phyloP scores from a whole-genome alignment of 768 basidiomycete genomes.

The Russula brevipes region DNA sequence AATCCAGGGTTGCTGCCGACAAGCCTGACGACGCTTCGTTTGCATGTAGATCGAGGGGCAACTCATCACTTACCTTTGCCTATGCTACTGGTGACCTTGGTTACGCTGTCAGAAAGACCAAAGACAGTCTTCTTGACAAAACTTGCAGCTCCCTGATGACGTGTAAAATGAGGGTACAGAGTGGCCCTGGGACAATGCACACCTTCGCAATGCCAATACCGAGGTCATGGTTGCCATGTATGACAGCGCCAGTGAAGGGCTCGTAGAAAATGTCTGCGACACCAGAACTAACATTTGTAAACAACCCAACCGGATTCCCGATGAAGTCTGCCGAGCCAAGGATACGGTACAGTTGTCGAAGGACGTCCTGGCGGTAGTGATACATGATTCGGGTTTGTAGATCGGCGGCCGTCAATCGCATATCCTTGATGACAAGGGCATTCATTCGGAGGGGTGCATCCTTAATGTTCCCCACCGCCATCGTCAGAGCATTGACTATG shows the following conservation, averaged over 20 bases:
- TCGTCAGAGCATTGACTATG: slow-evolving; percentile 88
- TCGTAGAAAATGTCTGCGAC: slow-evolving; percentile 99
- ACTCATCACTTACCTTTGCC: slow-evolving; percentile 68
- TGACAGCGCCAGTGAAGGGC: slow-evolving; percentile 93
- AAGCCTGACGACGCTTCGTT: slow-evolving; percentile 50
- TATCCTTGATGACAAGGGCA: slow-evolving; percentile 89
- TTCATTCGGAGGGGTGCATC: slow-evolving; percentile 93
- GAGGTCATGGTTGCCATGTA: slow-evolving; percentile 92
- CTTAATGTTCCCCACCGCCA: slow-evolving; percentile 96
- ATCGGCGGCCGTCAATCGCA: slow-evolving; percentile 81
- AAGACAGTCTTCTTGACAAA: slow-evolving; percentile 99
- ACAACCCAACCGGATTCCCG: slow-evolving; percentile 92
- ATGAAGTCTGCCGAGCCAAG: slow-evolving; percentile 98
- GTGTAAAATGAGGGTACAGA: background rate
- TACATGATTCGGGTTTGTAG: slow-evolving; percentile 79
- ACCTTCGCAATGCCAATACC: slow-evolving; percentile 95
- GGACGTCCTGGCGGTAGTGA: slow-evolving; percentile 90
- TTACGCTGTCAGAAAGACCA: slow-evolving; percentile 90
- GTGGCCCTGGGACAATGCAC: slow-evolving; percentile 13
- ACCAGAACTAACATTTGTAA: slow-evolving; percentile 97
- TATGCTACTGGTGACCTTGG: slow-evolving; percentile 97
- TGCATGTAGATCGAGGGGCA: background rate
- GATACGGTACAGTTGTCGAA: slow-evolving; percentile 92
- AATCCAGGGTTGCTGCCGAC: slow-evolving; percentile 94
- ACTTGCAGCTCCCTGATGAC: slow-evolving; percentile 81